Evolutionary conservation across 352 stramenopile species (phyloP).

Genomic region (Aphanomyces stellatus): DNA sequence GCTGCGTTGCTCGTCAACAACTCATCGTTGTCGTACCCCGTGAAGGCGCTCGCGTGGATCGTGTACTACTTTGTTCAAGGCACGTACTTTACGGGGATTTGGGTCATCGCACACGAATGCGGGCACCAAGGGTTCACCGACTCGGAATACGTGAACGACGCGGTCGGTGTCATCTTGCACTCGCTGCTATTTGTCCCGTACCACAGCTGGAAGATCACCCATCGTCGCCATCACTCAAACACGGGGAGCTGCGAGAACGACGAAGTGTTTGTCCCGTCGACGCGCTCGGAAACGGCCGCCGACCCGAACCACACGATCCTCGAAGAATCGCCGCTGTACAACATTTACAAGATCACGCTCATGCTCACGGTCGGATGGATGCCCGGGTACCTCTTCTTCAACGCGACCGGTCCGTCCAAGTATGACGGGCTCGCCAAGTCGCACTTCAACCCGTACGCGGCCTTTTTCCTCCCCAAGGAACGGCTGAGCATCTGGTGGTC

Average conservation of each 20-base stretch:
- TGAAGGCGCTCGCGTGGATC: constrained; percentile 75
- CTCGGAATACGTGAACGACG: constrained; percentile 93
- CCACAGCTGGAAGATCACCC: constrained; percentile 96
- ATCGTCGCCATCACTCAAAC: constrained; percentile 95
- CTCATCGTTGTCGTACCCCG: constrained; percentile 35
- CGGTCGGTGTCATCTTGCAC: constrained; percentile 94
- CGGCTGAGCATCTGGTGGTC: constrained; percentile 89
- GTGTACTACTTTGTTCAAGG: constrained; percentile 97
- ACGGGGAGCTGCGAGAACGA: constrained; percentile 93
- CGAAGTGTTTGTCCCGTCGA: constrained; percentile 95
- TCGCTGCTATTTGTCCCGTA: constrained; percentile 96
- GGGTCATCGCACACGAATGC: constrained; percentile 97
- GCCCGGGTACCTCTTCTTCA: constrained; percentile 96
- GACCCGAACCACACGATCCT: constrained; percentile 61
- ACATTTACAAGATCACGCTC: constrained; percentile 90
- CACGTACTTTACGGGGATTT: constrained; percentile 95
- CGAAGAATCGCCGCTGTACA: constrained; percentile 92
- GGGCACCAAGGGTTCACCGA: constrained; percentile 95
- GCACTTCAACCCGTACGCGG: constrained; percentile 94
- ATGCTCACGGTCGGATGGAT: constrained; percentile 94
- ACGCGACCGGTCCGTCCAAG: constrained; percentile 88
- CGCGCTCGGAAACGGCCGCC: constrained; percentile 44
- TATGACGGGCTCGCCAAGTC: constrained; percentile 79
- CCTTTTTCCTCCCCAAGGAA: constrained; percentile 92
- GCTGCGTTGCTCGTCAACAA: constrained; percentile 66